A percentile compares a stretch with the other conserved stretches of the same genome.
phyloP scores from a whole-genome alignment of 2,329 filamentous ascomycete genomes.

The Ophiostoma piceae region DNA sequence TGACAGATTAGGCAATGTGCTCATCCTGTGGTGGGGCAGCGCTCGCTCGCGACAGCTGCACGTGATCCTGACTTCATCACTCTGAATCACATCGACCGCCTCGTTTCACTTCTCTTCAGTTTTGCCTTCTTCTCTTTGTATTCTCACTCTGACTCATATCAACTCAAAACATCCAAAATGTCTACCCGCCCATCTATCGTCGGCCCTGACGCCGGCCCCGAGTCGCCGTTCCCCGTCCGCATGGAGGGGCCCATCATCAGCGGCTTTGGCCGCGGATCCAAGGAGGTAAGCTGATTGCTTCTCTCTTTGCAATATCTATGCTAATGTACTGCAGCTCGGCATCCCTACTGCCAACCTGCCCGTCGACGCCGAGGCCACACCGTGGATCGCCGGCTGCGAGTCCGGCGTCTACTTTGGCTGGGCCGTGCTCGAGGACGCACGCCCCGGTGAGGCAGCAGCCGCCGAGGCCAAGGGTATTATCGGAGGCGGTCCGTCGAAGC shows the following conservation, averaged over 20 bases:
- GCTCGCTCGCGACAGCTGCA: neutral
- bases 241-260: conserved; percentile 85
- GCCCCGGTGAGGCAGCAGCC: conserved; percentile 41
- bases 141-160: neutral
- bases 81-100: neutral
- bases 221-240: conserved; percentile 72
- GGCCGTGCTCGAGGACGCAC: conserved; percentile 63
- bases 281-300: conserved; percentile 57
- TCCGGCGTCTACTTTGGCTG: conserved; percentile 94
- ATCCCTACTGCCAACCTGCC: conserved; percentile 94
- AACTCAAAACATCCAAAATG: neutral
- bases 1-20: conserved; percentile 8
- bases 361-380: conserved; percentile 56
- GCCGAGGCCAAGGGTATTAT: conserved; percentile 33
- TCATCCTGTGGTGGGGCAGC: neutral
- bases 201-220: conserved; percentile 67
- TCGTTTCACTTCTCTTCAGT: neutral
- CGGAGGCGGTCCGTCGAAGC: conserved; percentile 37
- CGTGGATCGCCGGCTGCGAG: conserved; percentile 58
- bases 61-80: conserved; percentile 6
- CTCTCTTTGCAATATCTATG: neutral
- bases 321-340: conserved; percentile 58
- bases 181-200: conserved; percentile 59
- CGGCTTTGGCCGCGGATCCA: conserved; percentile 89
- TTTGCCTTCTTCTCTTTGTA: neutral